Evolutionary conservation across 148 eudicot species (phyloP).

Genomic region (Chenopodium quinoa): DNA sequence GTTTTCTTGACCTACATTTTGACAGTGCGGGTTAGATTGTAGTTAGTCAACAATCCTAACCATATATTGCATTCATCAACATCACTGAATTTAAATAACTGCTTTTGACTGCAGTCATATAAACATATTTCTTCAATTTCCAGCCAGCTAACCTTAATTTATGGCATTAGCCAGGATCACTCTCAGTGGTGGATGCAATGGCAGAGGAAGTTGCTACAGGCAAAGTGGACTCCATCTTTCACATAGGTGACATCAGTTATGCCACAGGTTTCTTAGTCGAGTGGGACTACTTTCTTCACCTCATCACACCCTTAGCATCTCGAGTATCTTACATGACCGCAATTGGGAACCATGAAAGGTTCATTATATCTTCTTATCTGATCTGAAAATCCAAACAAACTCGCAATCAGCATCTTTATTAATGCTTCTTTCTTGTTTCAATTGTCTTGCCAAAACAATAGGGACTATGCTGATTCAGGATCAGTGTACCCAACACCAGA

Average conservation of each 20-base stretch:
- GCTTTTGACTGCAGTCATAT: background rate
- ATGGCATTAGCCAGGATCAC: slow-evolving; percentile 64
- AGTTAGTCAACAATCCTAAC: background rate
- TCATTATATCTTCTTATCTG: background rate
- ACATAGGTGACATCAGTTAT: slow-evolving; percentile 89
- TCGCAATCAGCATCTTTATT: background rate
- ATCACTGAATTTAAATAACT: background rate
- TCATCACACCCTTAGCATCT: slow-evolving; percentile 63
- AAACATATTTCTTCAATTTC: background rate
- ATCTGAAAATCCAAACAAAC: background rate
- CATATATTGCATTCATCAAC: background rate
- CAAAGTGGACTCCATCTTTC: slow-evolving; percentile 56
- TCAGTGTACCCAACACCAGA: slow-evolving; percentile 71
- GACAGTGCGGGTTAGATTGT: background rate
- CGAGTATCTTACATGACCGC: slow-evolving; percentile 81
- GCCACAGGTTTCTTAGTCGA: slow-evolving; percentile 88
- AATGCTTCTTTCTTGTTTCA: background rate
- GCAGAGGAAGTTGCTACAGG: slow-evolving; percentile 55
- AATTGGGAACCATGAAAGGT: slow-evolving; percentile 94
- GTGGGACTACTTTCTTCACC: slow-evolving; percentile 86
- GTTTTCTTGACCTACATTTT: background rate
- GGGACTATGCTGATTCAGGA: slow-evolving; percentile 63
- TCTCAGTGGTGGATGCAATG: slow-evolving; percentile 60
- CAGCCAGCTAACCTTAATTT: background rate
- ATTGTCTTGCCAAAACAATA: slow-evolving; percentile 14